These are phyloP conservation scores for Xylaria intraflava DNA, from an alignment of 495 filamentous ascomycete genomes.

Conservation along the genomic window DNA sequence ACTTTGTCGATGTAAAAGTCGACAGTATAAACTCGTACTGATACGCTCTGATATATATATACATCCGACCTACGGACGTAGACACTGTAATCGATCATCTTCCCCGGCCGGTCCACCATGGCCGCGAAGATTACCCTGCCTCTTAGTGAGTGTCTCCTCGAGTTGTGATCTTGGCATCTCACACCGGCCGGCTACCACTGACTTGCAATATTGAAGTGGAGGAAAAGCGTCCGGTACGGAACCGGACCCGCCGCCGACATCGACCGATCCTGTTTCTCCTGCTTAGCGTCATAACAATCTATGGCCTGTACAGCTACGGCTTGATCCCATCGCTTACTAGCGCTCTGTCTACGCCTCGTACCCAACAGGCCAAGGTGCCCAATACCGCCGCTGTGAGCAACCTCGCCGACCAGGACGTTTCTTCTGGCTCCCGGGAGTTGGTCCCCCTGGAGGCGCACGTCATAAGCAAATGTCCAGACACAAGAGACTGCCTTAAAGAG, in stretches of 20 bases:
- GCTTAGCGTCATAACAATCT: constrained; percentile 20
- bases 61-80: neutral
- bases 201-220: constrained; percentile 20
- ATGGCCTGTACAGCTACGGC: constrained; percentile 17
- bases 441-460: constrained; percentile 86
- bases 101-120: constrained; percentile 8
- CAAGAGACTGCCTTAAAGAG: constrained; percentile 69
- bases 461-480: constrained; percentile 94
- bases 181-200: neutral
- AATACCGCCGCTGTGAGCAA: neutral
- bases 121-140: constrained; percentile 22
- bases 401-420: neutral
- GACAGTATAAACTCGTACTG: no score
- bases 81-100: neutral
- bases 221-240: constrained; percentile 27
- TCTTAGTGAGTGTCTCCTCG: constrained; percentile 5
- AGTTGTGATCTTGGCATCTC: neutral
- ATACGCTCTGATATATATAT: neutral
- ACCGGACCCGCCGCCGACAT: constrained; percentile 21
- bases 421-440: constrained; percentile 7
- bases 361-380: constrained; percentile 1
- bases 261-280: constrained; percentile 19
- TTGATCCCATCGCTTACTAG: constrained; percentile 14
- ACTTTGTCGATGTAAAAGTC: no score
- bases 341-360: constrained; percentile 6